Percentiles rank a stretch among this genome's conserved stretches.
These are phyloP conservation scores for Hyphodiscus sp. DNA, from an alignment of 2,329 filamentous ascomycete genomes.

Conservation along the genomic window DNA sequence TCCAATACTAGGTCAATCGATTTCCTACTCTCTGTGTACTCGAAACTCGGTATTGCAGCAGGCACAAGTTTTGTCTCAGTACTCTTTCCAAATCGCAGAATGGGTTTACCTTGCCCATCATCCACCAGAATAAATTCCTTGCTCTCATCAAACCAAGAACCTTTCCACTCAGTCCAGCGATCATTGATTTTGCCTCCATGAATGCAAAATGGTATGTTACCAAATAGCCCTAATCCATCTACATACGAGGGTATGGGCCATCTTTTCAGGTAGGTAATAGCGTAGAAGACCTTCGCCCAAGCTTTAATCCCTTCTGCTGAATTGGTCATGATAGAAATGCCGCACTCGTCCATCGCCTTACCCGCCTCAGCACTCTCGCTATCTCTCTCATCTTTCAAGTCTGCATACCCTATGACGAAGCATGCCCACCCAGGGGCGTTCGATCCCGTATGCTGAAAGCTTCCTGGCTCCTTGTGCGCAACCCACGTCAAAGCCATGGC, in stretches of 20 bases:
- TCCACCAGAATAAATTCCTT: background rate
- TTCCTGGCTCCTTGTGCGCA: background rate
- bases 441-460: background rate
- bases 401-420: constrained; percentile 1
- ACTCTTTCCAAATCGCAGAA: background rate
- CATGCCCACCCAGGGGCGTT: constrained; percentile 1
- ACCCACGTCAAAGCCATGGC: background rate
- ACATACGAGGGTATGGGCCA: background rate
- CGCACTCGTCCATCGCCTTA: background rate
- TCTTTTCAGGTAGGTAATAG: background rate
- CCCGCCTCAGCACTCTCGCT: background rate
- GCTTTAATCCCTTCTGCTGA: background rate
- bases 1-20: constrained; percentile 10
- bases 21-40: constrained; percentile 2
- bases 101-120: background rate
- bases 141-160: background rate
- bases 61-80: background rate
- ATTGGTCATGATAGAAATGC: constrained; percentile 5
- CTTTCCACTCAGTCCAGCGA: background rate
- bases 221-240: background rate
- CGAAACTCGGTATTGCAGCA: constrained; percentile 3
- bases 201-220: background rate
- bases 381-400: background rate
- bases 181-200: background rate
- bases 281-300: background rate